phyloP scores from a whole-genome alignment of 768 basidiomycete species.

The Calocybe indica region DNA sequence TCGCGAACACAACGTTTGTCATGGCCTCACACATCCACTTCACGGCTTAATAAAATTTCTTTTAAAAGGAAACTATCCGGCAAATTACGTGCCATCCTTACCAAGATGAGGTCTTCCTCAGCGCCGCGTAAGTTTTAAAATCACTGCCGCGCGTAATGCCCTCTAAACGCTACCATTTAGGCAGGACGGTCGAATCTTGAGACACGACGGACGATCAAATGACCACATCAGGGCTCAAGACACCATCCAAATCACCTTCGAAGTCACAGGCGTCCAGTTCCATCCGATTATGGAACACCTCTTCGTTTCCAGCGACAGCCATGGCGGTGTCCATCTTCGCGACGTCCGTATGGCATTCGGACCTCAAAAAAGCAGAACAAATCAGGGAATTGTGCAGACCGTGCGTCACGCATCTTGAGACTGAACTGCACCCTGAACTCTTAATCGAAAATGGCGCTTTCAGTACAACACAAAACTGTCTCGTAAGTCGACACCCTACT shows the following conservation, averaged over 20 bases:
- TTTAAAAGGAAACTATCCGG: conserved; percentile 56
- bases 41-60: neutral
- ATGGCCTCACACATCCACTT: neutral
- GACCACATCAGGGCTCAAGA: conserved; percentile 34
- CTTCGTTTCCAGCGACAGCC: conserved; percentile 59
- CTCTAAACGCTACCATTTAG: conserved; percentile 24
- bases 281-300: conserved; percentile 66
- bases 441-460: neutral
- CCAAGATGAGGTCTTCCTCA: conserved; percentile 64
- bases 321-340: conserved; percentile 58
- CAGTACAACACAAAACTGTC: conserved; percentile 41
- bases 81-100: conserved; percentile 59
- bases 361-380: conserved; percentile 32
- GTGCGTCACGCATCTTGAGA: conserved; percentile 23
- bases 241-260: conserved; percentile 43
- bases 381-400: conserved; percentile 49
- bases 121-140: conserved; percentile 46
- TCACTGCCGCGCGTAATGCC: conserved; percentile 7
- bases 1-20: conserved; percentile 21
- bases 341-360: conserved; percentile 75
- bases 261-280: conserved; percentile 60
- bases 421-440: neutral
- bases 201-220: conserved; percentile 49
- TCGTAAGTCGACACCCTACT: conserved; percentile 26
- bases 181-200: conserved; percentile 63